Evolutionary conservation across 805 yeast genomes (phyloP), one percentile per base, ranked within the genome.

Genomic region (Myxozyma vanderwaltii): DNA sequence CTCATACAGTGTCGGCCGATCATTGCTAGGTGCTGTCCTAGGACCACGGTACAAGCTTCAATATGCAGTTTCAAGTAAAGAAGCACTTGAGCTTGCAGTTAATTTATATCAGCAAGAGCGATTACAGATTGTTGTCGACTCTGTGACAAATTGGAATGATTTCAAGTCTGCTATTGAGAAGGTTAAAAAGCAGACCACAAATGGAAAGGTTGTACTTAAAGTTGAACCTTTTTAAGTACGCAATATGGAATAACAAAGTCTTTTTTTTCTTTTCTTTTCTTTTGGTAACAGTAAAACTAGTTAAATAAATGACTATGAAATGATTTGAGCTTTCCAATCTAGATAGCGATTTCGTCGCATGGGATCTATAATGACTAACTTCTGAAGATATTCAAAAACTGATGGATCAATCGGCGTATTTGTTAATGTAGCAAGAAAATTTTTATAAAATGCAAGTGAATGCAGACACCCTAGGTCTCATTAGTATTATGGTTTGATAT

Each of bases 171-270:
- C 90, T 1, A 70, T 81, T 46, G 79, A 80, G 7, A 75, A 74
- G 62, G 69, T 86, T 29, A 70, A 70, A 6, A 70, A 77, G 33
- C 79, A 82, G 57, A 74, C 70, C 49, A 84, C 86, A 6, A 81
- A 79, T 56, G 96, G 96, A 38, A 89, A 89, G 71, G 75, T 86
- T 50, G 80, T 89, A n/a, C 56, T 83, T 31, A 67, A 63, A 50
- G 54, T 71, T 7, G 69, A 59, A 26, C 59, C 59, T 38, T 61
- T 61, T 53, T 60, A 48, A 26, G 8, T 27, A n/a, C 19, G n/a
- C n/a, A 23, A 6, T 47, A 47, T 12, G 49, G 17, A 43, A 43
- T 43, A 31, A 43, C n/a, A 21, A 21, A 43, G 10, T 21, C 4
- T 39, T 39, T 39, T 39, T 17, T 39, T 15, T 15, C 10, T 12